phyloP scores from a whole-genome alignment of 371 early-diverging fungal genomes.

The Actinomucor elegans region DNA sequence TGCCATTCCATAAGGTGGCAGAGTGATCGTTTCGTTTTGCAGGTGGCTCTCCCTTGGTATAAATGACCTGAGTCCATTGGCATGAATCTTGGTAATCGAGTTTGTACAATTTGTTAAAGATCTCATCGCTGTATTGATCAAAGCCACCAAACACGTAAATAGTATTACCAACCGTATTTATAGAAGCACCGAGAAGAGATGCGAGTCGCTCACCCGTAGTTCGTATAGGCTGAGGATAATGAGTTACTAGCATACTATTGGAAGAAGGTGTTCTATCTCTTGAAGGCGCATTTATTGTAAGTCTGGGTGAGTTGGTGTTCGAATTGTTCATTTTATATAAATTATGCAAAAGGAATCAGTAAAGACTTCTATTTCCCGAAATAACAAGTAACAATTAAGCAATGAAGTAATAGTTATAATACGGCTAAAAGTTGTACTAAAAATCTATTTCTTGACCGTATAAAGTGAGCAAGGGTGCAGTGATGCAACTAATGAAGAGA shows the following conservation, averaged over 20 bases:
- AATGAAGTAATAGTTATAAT: too few species aligned
- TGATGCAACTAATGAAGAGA: too few species aligned
- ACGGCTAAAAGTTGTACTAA: too few species aligned
- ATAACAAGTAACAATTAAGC: neutral
- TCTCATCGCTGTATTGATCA: slow-evolving; percentile 68
- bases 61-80: slow-evolving; percentile 59
- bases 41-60: slow-evolving; percentile 62
- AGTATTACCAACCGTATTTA: slow-evolving; percentile 46
- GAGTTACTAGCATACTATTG: slow-evolving; percentile 17
- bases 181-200: slow-evolving; percentile 64
- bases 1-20: slow-evolving; percentile 58
- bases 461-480: too few species aligned
- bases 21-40: slow-evolving; percentile 70
- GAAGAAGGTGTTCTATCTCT: slow-evolving; percentile 27
- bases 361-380: too few species aligned
- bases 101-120: slow-evolving; percentile 64
- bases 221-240: slow-evolving; percentile 30
- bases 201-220: slow-evolving; percentile 54
- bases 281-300: slow-evolving; percentile 3
- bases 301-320: slow-evolving; percentile 16
- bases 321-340: slow-evolving; percentile 15
- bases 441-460: too few species aligned
- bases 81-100: slow-evolving; percentile 41
- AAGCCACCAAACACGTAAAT: slow-evolving; percentile 72
- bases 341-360: neutral